Percentiles rank a stretch among this genome's conserved stretches.
phyloP scores from a whole-genome alignment of 257 asterid genomes.

The Gentiana macrophylla region DNA sequence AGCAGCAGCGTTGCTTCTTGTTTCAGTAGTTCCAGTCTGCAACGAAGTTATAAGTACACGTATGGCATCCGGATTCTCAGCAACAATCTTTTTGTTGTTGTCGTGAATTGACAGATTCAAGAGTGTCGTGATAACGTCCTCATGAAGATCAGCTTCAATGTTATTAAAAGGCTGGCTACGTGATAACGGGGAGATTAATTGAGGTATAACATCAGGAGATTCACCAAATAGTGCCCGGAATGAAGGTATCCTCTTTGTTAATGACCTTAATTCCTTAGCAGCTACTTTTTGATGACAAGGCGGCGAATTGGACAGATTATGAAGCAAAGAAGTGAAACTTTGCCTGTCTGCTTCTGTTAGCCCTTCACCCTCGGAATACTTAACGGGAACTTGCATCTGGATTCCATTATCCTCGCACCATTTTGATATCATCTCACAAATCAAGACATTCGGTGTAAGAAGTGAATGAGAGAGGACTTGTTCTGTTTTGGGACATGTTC shows the following conservation, averaged over 20 bases:
- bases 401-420: conserved; percentile 71
- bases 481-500: conserved; percentile 78
- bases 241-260: conserved; percentile 68
- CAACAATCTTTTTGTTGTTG: conserved; percentile 73
- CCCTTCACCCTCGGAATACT: conserved; percentile 33
- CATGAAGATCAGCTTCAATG: conserved; percentile 51
- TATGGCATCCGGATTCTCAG: conserved; percentile 60
- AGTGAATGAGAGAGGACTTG: conserved; percentile 72
- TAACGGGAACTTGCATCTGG: conserved; percentile 38
- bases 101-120: conserved; percentile 83
- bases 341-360: conserved; percentile 51
- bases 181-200: conserved; percentile 52
- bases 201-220: conserved; percentile 40
- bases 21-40: conserved; percentile 49
- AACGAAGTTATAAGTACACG: conserved; percentile 59
- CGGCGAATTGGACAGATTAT: conserved; percentile 39
- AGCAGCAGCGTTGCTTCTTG: conserved; percentile 88
- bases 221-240: conserved; percentile 74
- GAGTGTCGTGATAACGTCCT: conserved; percentile 74
- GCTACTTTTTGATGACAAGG: conserved; percentile 53
- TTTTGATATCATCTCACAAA: conserved; percentile 50
- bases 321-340: conserved; percentile 45
- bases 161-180: conserved; percentile 15
- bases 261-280: conserved; percentile 55
- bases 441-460: conserved; percentile 68